A percentile compares a stretch with the other conserved stretches of the same genome.
Evolutionary conservation across 2,329 filamentous ascomycete genomes (phyloP).

Genomic region (Clonostachys chloroleuca): DNA sequence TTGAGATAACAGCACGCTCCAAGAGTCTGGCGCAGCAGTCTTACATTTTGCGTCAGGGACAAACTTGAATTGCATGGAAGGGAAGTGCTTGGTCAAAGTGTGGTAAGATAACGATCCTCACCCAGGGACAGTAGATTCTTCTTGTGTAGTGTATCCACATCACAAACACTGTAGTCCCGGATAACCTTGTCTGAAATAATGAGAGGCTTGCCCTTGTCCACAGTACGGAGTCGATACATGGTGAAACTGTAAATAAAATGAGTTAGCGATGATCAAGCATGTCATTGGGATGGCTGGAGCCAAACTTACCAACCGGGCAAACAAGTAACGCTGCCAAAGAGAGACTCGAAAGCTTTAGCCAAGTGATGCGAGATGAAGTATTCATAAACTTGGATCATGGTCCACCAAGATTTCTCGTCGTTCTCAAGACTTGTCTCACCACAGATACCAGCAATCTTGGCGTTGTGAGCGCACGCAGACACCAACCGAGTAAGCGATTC

Average conservation of each 20-base stretch:
- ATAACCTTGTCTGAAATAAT: conserved; percentile 91
- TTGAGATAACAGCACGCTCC: conserved; percentile 93
- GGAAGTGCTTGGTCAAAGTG: conserved; percentile 97
- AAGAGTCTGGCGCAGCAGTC: conserved; percentile 90
- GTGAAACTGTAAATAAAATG: conserved; percentile 65
- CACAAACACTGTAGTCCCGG: conserved; percentile 80
- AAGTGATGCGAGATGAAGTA: conserved; percentile 99
- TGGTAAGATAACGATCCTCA: conserved; percentile 96
- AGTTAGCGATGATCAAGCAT: conserved; percentile 23
- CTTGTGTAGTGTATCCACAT: conserved; percentile 92
- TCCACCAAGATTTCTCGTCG: conserved; percentile 94
- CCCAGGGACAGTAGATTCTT: conserved; percentile 93
- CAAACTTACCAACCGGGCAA: conserved; percentile 90
- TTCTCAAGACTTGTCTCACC: conserved; percentile 96
- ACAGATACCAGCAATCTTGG: conserved; percentile 95
- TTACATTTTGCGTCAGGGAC: conserved; percentile 87
- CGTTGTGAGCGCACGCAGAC: conserved; percentile 86
- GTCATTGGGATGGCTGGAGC: not conserved
- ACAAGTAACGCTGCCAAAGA: conserved; percentile 98
- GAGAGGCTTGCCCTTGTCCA: conserved; percentile 88
- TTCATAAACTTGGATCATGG: conserved; percentile 99
- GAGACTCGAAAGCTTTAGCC: conserved; percentile 93
- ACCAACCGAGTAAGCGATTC: conserved; percentile 92
- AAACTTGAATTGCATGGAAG: conserved; percentile 93
- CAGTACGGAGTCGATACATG: conserved; percentile 95